Evolutionary conservation across 352 stramenopile genomes (phyloP).

Genomic region (Globisporangium spinosum): DNA sequence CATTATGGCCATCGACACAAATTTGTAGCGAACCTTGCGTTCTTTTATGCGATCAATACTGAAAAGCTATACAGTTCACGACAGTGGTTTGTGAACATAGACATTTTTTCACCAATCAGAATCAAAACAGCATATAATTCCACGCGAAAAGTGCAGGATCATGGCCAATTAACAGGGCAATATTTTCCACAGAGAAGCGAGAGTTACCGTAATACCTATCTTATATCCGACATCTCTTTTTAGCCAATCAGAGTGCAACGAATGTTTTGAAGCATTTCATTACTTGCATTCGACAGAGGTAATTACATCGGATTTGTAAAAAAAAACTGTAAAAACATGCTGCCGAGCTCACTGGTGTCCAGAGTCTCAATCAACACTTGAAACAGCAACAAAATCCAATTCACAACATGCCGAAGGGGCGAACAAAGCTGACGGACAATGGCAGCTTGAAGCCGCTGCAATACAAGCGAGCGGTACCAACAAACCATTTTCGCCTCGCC

Average conservation of each 20-base stretch:
- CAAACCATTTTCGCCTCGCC: not conserved
- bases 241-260: not conserved
- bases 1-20: too few species aligned
- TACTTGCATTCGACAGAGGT: not conserved
- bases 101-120: too few species aligned
- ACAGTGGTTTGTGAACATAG: too few species aligned
- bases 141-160: too few species aligned
- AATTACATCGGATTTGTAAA: not conserved
- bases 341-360: not conserved
- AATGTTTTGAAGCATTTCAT: constrained; percentile 1
- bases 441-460: not conserved
- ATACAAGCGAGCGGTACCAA: not conserved
- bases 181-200: too few species aligned
- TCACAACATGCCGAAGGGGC: not conserved
- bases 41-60: too few species aligned
- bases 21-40: too few species aligned
- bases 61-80: too few species aligned
- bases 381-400: not conserved
- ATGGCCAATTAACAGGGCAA: too few species aligned
- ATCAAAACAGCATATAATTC: too few species aligned
- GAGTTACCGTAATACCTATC: constrained; percentile 1
- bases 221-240: not conserved
- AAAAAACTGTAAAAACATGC: not conserved
- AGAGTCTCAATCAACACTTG: not conserved
- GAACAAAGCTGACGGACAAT: not conserved